These are phyloP conservation scores for Cystobasidium tubakii DNA, from an alignment of 768 basidiomycete genomes.

Conservation along the genomic window DNA sequence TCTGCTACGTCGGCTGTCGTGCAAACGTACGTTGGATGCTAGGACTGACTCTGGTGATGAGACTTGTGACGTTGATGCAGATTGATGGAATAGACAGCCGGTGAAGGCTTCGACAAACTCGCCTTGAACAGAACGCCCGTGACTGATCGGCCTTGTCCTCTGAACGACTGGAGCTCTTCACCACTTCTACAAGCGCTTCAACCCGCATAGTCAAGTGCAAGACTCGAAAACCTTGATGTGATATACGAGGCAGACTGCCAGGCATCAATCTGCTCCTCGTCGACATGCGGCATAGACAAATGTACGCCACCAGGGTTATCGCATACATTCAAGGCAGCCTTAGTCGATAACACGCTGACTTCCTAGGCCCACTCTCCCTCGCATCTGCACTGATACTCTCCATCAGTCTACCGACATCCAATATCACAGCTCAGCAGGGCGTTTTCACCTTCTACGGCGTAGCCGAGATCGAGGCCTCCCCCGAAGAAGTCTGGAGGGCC, in stretches of 20 bases:
- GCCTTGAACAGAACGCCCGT: no score
- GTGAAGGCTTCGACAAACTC: no score
- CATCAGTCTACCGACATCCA: slow-evolving; percentile 9
- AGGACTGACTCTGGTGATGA: no score
- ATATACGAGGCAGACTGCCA: no score
- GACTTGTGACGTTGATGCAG: no score
- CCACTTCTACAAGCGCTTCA: no score
- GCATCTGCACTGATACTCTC: neutral
- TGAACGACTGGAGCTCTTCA: no score
- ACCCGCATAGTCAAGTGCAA: no score
- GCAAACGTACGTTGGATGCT: no score
- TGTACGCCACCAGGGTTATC: neutral
- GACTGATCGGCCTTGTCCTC: no score
- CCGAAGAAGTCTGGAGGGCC: slow-evolving; percentile 19
- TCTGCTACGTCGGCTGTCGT: neutral
- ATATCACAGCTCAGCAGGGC: neutral
- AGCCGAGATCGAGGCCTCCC: neutral
- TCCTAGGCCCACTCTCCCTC: neutral
- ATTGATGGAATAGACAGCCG: no score
- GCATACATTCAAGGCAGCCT: neutral
- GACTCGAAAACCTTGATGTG: no score
- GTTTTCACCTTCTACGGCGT: slow-evolving; percentile 14
- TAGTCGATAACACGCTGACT: neutral
- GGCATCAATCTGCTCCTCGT: neutral
- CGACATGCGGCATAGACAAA: neutral